Conservation (phyloP, 179 eudicot species). For the Patellifolia procumbens region DNA sequence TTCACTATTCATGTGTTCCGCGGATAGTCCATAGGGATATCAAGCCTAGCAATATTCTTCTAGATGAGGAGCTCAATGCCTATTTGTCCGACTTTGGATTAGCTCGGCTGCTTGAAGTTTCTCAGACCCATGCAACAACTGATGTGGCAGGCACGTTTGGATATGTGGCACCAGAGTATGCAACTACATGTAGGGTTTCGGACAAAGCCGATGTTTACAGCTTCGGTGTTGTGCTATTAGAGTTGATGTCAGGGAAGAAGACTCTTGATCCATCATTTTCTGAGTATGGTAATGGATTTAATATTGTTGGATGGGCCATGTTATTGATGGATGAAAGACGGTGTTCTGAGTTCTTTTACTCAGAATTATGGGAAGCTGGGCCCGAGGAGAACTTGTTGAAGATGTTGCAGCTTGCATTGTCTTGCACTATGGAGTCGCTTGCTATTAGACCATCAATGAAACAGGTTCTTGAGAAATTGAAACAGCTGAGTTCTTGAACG, state of each 20-base stretch:
- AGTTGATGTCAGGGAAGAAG: conserved; percentile 56
- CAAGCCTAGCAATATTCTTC: conserved; percentile 67
- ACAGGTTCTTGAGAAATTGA: conserved; percentile 54
- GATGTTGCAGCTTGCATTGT: conserved; percentile 55
- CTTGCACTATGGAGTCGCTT: conserved; percentile 55
- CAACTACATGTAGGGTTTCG: conserved; percentile 56
- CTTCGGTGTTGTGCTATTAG: conserved; percentile 61
- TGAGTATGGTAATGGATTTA: conserved; percentile 55
- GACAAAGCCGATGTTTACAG: conserved; percentile 65
- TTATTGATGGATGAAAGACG: conserved; percentile 46
- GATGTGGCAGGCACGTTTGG: conserved; percentile 69
- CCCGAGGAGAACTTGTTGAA: conserved; percentile 47
- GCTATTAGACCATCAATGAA: conserved; percentile 55
- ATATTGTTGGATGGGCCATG: conserved; percentile 57
- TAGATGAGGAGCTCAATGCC: conserved; percentile 59
- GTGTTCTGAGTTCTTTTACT: conserved; percentile 44
- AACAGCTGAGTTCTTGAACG: conserved; percentile 37
- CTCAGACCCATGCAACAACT: conserved; percentile 64
- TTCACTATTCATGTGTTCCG: conserved; percentile 60
- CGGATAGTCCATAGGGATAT: conserved; percentile 63
- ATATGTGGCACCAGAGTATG: conserved; percentile 68
- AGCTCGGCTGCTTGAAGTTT: conserved; percentile 58
- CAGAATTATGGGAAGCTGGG: conserved; percentile 52
- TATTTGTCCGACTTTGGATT: conserved; percentile 66
- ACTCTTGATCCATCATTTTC: conserved; percentile 63